A percentile compares a stretch with the other conserved stretches of the same genome.
These are phyloP conservation scores for Lachnellula hyalina DNA, from an alignment of 2,329 filamentous ascomycete genomes.

Conservation along the genomic window DNA sequence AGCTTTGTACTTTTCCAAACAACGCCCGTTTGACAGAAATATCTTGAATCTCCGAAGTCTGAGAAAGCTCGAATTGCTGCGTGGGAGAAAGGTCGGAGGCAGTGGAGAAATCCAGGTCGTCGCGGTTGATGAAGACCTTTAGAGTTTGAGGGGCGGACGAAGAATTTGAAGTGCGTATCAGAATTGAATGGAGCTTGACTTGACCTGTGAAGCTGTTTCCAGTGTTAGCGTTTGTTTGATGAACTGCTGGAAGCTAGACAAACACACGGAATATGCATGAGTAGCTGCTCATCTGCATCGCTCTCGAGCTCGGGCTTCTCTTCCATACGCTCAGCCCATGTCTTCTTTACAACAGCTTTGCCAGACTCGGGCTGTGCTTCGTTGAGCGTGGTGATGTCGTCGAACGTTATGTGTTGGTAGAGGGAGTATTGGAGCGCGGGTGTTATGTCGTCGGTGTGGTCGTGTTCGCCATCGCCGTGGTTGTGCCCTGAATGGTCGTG, in stretches of 20 bases:
- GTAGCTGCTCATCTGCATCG: constrained; percentile 86
- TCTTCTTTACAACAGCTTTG: constrained; percentile 76
- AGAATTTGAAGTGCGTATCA: constrained; percentile 73
- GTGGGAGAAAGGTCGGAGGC: constrained; percentile 66
- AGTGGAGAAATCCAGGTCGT: constrained; percentile 77
- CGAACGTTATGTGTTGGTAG: constrained; percentile 89
- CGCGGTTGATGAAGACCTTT: constrained; percentile 81
- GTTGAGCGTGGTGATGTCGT: constrained; percentile 78
- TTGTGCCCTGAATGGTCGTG: constrained; percentile 36
- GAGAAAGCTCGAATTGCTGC: constrained; percentile 72
- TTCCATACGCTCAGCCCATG: constrained; percentile 76
- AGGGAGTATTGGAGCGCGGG: constrained; percentile 87
- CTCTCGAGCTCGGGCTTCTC: constrained; percentile 72
- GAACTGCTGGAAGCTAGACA: not conserved
- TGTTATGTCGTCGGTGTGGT: constrained; percentile 87
- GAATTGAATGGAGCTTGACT: constrained; percentile 84
- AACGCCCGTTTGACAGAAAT: constrained; percentile 80
- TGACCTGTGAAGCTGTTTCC: constrained; percentile 77
- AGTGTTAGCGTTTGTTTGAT: not conserved
- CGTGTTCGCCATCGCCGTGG: constrained; percentile 71
- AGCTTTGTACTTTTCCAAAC: constrained; percentile 77
- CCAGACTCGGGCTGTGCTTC: constrained; percentile 67
- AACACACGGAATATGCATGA: constrained; percentile 83
- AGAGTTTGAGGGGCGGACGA: constrained; percentile 72
- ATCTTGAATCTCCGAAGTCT: constrained; percentile 79